Conservation (phyloP, 192 early-diverging fungal genomes). For the Entophlyctis luteolus region DNA sequence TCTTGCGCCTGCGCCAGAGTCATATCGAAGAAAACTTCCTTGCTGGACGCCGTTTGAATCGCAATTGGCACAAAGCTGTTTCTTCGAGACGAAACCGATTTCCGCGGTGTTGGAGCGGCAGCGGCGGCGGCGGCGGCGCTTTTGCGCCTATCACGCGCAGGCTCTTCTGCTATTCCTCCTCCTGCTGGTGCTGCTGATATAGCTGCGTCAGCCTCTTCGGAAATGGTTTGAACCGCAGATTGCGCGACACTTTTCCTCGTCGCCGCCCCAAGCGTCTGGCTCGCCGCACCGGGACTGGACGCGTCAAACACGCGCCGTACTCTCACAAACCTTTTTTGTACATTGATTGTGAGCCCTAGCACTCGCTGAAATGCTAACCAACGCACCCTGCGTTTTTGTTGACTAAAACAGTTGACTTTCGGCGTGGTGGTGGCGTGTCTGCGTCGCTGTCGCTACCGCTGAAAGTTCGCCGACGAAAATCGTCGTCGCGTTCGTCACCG, state of each 20-base stretch:
- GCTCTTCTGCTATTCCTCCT: neutral
- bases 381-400: constrained; percentile 19
- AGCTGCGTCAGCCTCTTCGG: neutral
- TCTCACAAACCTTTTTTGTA: neutral
- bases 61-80: neutral
- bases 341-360: neutral
- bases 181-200: neutral
- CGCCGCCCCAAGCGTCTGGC: neutral
- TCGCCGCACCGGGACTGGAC: too few relatives aligned
- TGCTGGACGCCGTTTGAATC: neutral
- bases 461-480: neutral
- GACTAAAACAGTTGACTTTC: constrained; percentile 2
- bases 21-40: constrained; percentile 2
- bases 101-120: neutral
- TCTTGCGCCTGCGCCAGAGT: constrained; percentile 18
- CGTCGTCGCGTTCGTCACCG: neutral
- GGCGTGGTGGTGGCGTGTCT: neutral
- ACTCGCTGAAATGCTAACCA: neutral
- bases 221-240: neutral
- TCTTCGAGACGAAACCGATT: too few relatives aligned
- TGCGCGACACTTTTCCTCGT: neutral
- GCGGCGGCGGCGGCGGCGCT: neutral
- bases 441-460: neutral
- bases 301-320: neutral
- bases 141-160: neutral